phyloP scores from a whole-genome alignment of 2,329 filamentous ascomycete genomes.

The Bipolaris gigantea region DNA sequence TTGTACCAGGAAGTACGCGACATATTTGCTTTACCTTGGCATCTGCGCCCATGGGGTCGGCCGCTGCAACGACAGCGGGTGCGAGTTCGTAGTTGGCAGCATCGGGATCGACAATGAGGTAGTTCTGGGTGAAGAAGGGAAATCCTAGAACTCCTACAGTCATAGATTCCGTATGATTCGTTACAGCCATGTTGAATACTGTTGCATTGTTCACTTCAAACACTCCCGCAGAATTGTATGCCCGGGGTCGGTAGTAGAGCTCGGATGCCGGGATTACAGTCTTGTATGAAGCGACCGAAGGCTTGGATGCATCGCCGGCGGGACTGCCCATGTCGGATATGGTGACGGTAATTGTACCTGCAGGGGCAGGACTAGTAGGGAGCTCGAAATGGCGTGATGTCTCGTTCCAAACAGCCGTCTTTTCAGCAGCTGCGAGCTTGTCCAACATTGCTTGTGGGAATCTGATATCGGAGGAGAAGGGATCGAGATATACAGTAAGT shows the following conservation, averaged over 20 bases:
- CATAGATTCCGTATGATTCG: conserved; percentile 14
- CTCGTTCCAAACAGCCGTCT: conserved; percentile 20
- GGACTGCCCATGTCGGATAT: conserved; percentile 18
- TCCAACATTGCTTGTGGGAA: conserved; percentile 18
- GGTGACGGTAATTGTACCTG: conserved; percentile 21
- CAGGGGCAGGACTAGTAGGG: conserved; percentile 15
- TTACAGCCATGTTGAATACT: conserved; percentile 22
- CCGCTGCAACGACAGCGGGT: conserved; percentile 15
- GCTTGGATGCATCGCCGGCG: conserved; percentile 17
- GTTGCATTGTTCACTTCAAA: conserved; percentile 21
- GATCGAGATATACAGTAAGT: conserved; percentile 18
- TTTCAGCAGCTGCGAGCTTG: conserved; percentile 17
- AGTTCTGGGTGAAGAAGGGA: conserved; percentile 25
- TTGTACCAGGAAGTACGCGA: conserved; percentile 12
- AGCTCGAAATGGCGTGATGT: conserved; percentile 20
- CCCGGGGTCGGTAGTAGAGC: conserved; percentile 17
- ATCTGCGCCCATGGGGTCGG: conserved; percentile 17
- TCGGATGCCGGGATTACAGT: conserved; percentile 21
- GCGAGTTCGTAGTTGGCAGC: conserved; percentile 22
- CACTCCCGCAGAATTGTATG: conserved; percentile 16
- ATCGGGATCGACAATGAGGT: conserved; percentile 23
- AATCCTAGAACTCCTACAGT: conserved; percentile 15
- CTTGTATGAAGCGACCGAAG: conserved; percentile 21
- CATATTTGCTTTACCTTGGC: conserved; percentile 20
- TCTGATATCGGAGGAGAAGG: conserved; percentile 16